Conservation (phyloP, 805 yeast species). For the Lipomyces chichibuensis region DNA sequence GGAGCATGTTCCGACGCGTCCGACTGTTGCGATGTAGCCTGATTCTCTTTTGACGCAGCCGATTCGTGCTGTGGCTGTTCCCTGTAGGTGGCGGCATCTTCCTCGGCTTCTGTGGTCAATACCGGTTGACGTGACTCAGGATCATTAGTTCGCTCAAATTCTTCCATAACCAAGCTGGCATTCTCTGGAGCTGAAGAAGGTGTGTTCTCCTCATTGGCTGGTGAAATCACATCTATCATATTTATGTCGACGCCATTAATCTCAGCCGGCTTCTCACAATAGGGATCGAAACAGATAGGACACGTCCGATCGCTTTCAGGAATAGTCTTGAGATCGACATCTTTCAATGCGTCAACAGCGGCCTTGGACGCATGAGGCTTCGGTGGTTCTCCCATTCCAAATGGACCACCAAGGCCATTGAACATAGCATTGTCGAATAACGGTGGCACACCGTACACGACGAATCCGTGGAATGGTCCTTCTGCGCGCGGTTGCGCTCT, state of each 20-base stretch:
- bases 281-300: constrained; percentile 52
- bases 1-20: constrained; percentile 59
- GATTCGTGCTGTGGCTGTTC: background rate
- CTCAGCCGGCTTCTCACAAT: constrained; percentile 23
- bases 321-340: constrained; percentile 40
- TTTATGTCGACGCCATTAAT: background rate
- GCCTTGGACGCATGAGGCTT: constrained; percentile 41
- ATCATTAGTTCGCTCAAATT: background rate
- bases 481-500: constrained; percentile 3
- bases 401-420: constrained; percentile 2
- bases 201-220: background rate
- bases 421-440: background rate
- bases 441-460: constrained; percentile 23
- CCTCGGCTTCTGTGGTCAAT: constrained; percentile 7
- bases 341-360: constrained; percentile 44
- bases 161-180: background rate
- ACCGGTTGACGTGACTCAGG: background rate
- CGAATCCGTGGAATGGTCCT: constrained; percentile 25
- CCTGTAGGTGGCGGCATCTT: background rate
- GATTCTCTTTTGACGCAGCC: background rate
- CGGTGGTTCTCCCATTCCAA: constrained; percentile 24
- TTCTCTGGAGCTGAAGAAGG: background rate
- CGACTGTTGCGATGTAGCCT: background rate
- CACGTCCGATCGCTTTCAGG: constrained; percentile 46
- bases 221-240: background rate